Base-by-base conservation (phyloP, 2,329 filamentous ascomycete genomes). In the Nemania bipapillata region DNA sequence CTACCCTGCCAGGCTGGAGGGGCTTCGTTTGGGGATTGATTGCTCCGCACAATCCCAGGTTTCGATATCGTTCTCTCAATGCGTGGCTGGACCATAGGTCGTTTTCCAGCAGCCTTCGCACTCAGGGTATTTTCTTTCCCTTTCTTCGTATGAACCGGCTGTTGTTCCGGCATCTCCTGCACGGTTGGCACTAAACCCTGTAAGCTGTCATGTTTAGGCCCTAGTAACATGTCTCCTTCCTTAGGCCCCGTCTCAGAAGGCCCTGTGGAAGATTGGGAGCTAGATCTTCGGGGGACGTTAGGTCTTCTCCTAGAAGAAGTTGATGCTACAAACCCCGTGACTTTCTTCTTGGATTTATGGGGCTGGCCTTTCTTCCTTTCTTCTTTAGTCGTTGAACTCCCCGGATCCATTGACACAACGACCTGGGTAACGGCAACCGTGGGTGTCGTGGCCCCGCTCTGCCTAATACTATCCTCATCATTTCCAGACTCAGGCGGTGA, bases 401-500 rank as follows among this genome's bases (percentile, higher is more conserved):
- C 73, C 15, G 64, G 62, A 28, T 60, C 74, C 66, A 75, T 74
- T 32, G 74, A 62, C 47, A 71, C 72, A 17, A 73, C 72, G 56
- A 76, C 75, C 47, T 75, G 70, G 40, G 70, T 68, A 20, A 70
- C 69, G 20, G 71, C 70, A 11, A 82, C 81, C 72, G 81, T 84
- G 5, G 84, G 83, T 4, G 81, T 83, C 37, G 77, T 77, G n/a
- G 80, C 77, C 28, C 81, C 77, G 62, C 70, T 72, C 63, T 79
- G 78, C 49, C 69, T 73, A 5, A 70, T 69, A 42, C 77, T 73
- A 42, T 74, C 77, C 30, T 79, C 79, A 66, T 84, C 82, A 56
- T 83, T 81, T 57, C 82, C 82, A 35, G 85, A 85, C 32, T 81
- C 82, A 35, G 83, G 83, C 1, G 87, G 87, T 17, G 86, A 86